Conservation (phyloP, 768 basidiomycete species). For the Plicaturopsis crispa region DNA sequence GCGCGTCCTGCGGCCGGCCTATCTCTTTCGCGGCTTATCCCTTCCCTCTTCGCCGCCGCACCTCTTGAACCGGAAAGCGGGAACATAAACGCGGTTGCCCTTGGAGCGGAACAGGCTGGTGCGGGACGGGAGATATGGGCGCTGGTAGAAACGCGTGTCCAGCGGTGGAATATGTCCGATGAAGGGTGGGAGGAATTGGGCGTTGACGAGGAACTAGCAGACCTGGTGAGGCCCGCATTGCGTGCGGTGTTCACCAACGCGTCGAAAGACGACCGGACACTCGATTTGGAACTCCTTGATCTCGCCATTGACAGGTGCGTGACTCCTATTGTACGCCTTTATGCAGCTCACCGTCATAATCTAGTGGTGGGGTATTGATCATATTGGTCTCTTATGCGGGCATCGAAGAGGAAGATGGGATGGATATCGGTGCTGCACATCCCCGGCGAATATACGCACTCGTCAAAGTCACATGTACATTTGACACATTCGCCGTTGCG, state of each 20-base stretch:
- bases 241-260: constrained; percentile 30
- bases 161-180: constrained; percentile 60
- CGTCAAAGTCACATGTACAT: constrained; percentile 35
- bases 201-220: constrained; percentile 48
- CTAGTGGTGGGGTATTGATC: constrained; percentile 44
- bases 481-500: constrained; percentile 36
- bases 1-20: constrained; percentile 42
- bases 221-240: constrained; percentile 39
- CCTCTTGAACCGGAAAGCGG: constrained; percentile 39
- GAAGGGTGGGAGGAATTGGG: constrained; percentile 68
- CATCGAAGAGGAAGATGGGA: constrained; percentile 34
- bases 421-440: constrained; percentile 28
- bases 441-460: constrained; percentile 64
- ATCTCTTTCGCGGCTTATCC: constrained; percentile 34
- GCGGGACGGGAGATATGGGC: constrained; percentile 58
- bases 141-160: constrained; percentile 57
- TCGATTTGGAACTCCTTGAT: constrained; percentile 74
- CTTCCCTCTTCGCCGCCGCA: constrained; percentile 34
- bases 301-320: constrained; percentile 51
- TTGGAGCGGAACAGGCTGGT: constrained; percentile 33
- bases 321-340: constrained; percentile 1
- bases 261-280: constrained; percentile 32
- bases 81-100: constrained; percentile 58
- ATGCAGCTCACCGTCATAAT: constrained; percentile 5
- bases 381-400: constrained; percentile 65